Evolutionary conservation across 768 basidiomycete species (phyloP), one percentile per base, ranked within the genome.

Genomic region (Brasilioporus rufonigricans): DNA sequence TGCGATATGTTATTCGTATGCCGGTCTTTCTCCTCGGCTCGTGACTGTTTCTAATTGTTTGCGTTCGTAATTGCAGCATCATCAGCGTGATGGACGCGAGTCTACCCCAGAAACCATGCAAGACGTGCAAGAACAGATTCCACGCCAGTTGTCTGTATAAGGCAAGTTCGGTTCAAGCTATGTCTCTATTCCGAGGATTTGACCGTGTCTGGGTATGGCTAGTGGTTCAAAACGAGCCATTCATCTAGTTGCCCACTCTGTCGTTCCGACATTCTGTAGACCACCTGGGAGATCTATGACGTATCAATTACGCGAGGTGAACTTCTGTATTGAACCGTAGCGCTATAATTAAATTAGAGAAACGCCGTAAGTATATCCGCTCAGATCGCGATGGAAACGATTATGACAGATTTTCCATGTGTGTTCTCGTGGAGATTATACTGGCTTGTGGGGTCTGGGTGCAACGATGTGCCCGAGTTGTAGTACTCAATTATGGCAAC

Each of bases 1-100:
- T 70, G 92, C 96, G 1, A 98, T 99, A 56, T 96, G 93, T 65
- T 96, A 95, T 69, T 92, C 91, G 88, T 93, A 88, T 68, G 52
- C 10, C 39, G 0, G 26, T 11, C 16, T 45, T 39, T 19, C 6
- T 50, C 16, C 19, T 36, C 3, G 9, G 35, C 6, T 65, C 8
- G 12, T 53, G 19, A 1, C 16, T 11, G 21, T 29, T 31, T 7
- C 40, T 57, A 27, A 44, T 45, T 32, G 39, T 48, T 39, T 41
- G 7, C 43, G 35, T 39, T 44, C 12, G 39, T 50, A 36, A 41
- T 8, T 56, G 10, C 71, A 95, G 93, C 5, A 91, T 98, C 59
- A 93, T 98, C 65, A 92, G 87, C 61, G 84, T 93, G 41, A 87
- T 85, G 73, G 97, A 98, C 65, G 86, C 88, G 1, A 86, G 81